Conservation (phyloP, 2,329 filamentous ascomycete species). For the Fusarium fujikuroi region DNA sequence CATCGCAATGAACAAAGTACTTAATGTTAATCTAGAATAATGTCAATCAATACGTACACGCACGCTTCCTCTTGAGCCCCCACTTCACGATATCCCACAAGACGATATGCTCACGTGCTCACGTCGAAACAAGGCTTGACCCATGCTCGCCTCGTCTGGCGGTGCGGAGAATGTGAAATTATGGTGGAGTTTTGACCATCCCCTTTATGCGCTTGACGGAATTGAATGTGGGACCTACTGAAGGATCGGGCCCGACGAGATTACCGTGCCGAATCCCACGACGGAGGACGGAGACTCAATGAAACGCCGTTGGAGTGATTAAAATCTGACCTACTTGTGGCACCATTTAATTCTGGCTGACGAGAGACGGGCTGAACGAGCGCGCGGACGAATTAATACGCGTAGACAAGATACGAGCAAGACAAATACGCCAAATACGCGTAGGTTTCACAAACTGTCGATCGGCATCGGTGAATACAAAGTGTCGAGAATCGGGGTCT, state of each 20-base stretch:
- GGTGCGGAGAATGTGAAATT: neutral
- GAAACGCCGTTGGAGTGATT: slow-evolving; percentile 1
- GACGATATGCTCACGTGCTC: neutral
- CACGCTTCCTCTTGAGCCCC: neutral
- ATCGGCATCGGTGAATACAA: neutral
- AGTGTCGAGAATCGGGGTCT: neutral
- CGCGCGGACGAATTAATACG: neutral
- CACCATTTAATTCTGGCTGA: neutral
- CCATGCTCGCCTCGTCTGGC: neutral
- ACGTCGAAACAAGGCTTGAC: neutral
- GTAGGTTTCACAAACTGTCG: neutral
- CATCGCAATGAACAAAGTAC: neutral
- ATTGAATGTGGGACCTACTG: neutral
- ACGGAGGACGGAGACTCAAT: neutral
- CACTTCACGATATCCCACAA: slow-evolving; percentile 3
- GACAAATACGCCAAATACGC: neutral
- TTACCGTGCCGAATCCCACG: neutral
- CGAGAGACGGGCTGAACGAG: neutral
- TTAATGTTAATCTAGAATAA: slow-evolving; percentile 9
- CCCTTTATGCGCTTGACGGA: neutral
- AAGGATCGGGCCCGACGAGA: neutral
- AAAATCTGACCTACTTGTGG: neutral
- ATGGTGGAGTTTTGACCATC: neutral
- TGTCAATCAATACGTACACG: neutral
- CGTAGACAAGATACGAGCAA: neutral